Evolutionary conservation across 2,329 filamentous ascomycete genomes (phyloP).

Genomic region (Blastomyces silverae): DNA sequence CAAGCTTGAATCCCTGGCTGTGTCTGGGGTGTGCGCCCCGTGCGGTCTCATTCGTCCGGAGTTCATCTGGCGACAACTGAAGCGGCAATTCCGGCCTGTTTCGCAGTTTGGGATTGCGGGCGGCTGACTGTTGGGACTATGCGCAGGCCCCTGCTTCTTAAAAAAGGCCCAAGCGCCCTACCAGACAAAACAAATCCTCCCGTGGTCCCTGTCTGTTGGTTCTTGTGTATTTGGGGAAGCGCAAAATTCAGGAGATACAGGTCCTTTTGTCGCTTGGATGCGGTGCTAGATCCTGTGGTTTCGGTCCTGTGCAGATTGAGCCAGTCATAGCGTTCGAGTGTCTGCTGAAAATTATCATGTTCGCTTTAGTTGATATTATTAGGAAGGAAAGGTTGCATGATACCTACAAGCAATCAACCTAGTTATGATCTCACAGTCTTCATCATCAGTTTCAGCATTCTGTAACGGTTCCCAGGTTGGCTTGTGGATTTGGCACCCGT

Average conservation of each 20-base stretch:
- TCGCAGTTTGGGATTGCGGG: background rate
- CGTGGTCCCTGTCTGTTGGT: background rate
- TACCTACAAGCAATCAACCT: background rate
- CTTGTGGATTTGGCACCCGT: background rate
- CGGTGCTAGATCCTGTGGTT: no score
- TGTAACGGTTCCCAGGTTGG: background rate
- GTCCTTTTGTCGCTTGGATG: background rate
- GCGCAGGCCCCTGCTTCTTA: background rate
- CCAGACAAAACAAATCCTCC: background rate
- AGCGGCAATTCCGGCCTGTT: slow-evolving; percentile 1
- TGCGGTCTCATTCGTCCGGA: background rate
- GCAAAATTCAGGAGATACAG: background rate
- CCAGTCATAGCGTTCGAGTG: no score
- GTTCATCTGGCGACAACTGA: background rate
- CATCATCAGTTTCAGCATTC: background rate
- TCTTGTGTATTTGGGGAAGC: background rate
- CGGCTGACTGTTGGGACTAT: background rate
- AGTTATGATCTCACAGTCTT: background rate
- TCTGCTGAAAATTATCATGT: no score
- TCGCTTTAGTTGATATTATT: no score
- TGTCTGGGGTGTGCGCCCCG: background rate
- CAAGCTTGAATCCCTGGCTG: background rate
- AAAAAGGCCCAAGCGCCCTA: background rate
- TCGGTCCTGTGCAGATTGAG: no score
- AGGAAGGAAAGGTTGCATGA: background rate